Conservation (phyloP, 306 rosid species). For the Sindora glabra region DNA sequence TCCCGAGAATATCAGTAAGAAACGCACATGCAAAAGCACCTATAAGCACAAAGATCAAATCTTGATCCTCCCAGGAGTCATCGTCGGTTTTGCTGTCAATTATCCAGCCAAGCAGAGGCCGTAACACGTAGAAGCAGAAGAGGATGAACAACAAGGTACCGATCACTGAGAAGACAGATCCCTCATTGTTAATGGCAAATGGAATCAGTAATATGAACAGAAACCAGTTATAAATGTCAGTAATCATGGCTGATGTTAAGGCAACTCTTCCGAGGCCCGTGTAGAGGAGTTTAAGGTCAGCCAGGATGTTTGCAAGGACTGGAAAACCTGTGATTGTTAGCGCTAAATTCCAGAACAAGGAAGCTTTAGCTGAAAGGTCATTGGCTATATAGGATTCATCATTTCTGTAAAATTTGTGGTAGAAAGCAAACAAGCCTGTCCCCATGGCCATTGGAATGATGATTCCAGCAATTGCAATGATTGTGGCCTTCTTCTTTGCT, state of each 20-base stretch:
- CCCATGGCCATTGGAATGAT: constrained; percentile 16
- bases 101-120: background rate
- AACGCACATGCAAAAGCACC: constrained; percentile 7
- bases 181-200: background rate
- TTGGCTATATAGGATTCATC: background rate
- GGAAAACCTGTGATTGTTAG: constrained; percentile 41
- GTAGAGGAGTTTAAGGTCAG: constrained; percentile 33
- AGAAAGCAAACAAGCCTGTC: background rate
- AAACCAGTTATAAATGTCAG: constrained; percentile 34
- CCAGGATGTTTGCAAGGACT: constrained; percentile 21
- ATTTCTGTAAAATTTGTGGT: background rate
- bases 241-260: constrained; percentile 23
- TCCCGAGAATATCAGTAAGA: constrained; percentile 32
- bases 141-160: background rate
- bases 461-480: constrained; percentile 17
- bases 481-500: constrained; percentile 12
- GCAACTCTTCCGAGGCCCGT: constrained; percentile 29
- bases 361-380: background rate
- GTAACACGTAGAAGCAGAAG: constrained; percentile 14
- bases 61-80: constrained; percentile 17
- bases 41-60: constrained; percentile 15
- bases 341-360: constrained; percentile 18
- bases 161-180: background rate
- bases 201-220: constrained; percentile 22
- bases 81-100: background rate